A percentile compares a stretch with the other conserved stretches of the same genome.
Evolutionary conservation across 2,329 filamentous ascomycete genomes (phyloP).

Genomic region (Apiospora saccharicola): DNA sequence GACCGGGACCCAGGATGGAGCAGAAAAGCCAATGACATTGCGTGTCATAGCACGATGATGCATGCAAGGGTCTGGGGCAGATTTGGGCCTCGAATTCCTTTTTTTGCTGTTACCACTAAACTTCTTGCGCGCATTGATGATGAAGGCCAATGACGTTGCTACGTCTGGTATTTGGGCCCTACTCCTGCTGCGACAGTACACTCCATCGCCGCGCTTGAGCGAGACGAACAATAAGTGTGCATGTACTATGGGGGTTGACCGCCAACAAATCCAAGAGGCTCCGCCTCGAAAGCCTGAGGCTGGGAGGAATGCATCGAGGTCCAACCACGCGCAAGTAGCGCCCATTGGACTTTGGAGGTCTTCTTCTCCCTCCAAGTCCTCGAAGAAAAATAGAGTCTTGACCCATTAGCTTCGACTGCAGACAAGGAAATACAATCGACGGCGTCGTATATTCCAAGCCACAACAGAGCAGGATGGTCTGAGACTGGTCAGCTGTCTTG

Average conservation of each 20-base stretch:
- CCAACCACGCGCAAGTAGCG: constrained; percentile 1
- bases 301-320: constrained; percentile 16
- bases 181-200: neutral
- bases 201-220: neutral
- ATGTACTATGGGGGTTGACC: neutral
- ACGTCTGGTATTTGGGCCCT: neutral
- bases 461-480: neutral
- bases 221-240: neutral
- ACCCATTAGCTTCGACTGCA: neutral
- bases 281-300: constrained; percentile 17
- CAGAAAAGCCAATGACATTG: constrained; percentile 12
- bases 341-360: neutral
- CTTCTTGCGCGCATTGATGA: neutral
- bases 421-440: neutral
- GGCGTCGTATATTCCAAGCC: constrained; percentile 1
- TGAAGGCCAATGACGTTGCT: constrained; percentile 10
- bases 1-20: neutral
- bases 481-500: neutral
- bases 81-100: neutral
- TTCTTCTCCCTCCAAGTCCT: neutral
- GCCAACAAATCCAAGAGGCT: neutral
- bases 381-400: neutral
- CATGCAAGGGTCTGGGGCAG: neutral
- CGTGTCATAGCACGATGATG: constrained; percentile 17
- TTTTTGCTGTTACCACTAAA: neutral